These are phyloP conservation scores for Fusarium solani-melongenae DNA, from an alignment of 2,329 filamentous ascomycete species.

Conservation along the genomic window DNA sequence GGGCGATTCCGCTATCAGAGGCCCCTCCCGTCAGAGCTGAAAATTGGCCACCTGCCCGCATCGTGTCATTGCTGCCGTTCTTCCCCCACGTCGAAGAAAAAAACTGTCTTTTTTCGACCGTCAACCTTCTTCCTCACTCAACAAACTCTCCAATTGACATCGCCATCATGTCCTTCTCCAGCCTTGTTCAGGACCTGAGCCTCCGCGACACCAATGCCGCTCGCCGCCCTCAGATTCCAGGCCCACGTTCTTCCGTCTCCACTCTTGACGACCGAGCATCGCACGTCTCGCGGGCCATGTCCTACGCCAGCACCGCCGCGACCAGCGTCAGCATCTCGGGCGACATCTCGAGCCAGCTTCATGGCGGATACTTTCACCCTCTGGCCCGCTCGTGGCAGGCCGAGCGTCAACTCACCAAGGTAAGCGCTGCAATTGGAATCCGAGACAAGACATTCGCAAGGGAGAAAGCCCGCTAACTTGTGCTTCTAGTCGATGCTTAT, in stretches of 20 bases:
- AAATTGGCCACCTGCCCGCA: constrained; percentile 36
- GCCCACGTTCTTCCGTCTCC: constrained; percentile 60
- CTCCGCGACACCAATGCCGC: constrained; percentile 64
- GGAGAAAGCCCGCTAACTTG: constrained; percentile 22
- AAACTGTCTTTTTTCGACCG: constrained; percentile 7
- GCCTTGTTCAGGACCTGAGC: constrained; percentile 72
- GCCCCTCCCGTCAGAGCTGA: constrained; percentile 20
- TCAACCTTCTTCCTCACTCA: constrained; percentile 5
- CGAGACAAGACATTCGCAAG: neutral
- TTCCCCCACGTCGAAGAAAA: constrained; percentile 2
- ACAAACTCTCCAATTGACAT: constrained; percentile 16
- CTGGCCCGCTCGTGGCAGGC: constrained; percentile 85
- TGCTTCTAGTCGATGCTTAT: constrained; percentile 89
- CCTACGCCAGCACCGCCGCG: constrained; percentile 73
- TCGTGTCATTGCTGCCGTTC: constrained; percentile 15
- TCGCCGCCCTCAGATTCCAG: constrained; percentile 56
- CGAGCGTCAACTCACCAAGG: constrained; percentile 87
- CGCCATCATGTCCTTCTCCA: constrained; percentile 72
- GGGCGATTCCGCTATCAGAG: constrained; percentile 34
- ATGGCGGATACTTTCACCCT: constrained; percentile 85
- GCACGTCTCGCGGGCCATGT: constrained; percentile 72
- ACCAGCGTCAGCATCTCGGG: constrained; percentile 77
- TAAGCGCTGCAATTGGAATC: constrained; percentile 49
- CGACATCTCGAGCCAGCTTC: constrained; percentile 85
- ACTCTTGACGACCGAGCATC: constrained; percentile 71